phyloP scores from a whole-genome alignment of 2,329 filamentous ascomycete genomes.

The Aspergillus pseudoterreus region DNA sequence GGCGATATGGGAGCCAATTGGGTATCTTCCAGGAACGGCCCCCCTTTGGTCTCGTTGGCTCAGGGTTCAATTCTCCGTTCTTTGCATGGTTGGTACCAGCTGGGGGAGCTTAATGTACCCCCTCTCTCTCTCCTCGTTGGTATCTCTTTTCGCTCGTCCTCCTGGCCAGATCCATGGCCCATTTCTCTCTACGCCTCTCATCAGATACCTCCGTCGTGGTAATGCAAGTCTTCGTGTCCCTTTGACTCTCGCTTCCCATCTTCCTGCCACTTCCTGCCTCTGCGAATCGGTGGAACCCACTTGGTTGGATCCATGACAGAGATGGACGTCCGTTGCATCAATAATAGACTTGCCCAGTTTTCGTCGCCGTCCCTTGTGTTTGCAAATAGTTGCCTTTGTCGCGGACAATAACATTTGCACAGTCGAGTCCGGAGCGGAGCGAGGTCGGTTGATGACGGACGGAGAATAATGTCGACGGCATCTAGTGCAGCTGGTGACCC shows the following conservation, averaged over 20 bases:
- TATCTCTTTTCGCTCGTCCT: neutral
- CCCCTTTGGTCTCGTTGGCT: neutral
- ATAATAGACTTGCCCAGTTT: neutral
- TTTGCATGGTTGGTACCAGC: neutral
- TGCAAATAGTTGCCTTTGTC: neutral
- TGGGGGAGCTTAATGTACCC: neutral
- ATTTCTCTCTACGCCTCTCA: neutral
- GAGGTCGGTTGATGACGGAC: neutral
- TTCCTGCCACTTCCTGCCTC: neutral
- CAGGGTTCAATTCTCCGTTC: slow-evolving; percentile 1
- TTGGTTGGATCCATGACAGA: neutral
- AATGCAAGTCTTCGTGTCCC: neutral
- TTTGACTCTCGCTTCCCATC: neutral
- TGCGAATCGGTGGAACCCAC: neutral
- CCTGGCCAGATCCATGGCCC: neutral
- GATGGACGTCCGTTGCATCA: neutral
- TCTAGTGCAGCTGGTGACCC: slow-evolving; percentile 19
- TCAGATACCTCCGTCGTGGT: neutral
- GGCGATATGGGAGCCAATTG: neutral
- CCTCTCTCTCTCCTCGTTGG: neutral
- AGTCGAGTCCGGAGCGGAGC: neutral
- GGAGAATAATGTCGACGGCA: slow-evolving; percentile 23
- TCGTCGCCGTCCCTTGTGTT: neutral
- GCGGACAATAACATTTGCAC: neutral
- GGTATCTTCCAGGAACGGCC: neutral